These are phyloP conservation scores for Beauveria sp. DNA, from an alignment of 2,329 filamentous ascomycete genomes.

Conservation along the genomic window DNA sequence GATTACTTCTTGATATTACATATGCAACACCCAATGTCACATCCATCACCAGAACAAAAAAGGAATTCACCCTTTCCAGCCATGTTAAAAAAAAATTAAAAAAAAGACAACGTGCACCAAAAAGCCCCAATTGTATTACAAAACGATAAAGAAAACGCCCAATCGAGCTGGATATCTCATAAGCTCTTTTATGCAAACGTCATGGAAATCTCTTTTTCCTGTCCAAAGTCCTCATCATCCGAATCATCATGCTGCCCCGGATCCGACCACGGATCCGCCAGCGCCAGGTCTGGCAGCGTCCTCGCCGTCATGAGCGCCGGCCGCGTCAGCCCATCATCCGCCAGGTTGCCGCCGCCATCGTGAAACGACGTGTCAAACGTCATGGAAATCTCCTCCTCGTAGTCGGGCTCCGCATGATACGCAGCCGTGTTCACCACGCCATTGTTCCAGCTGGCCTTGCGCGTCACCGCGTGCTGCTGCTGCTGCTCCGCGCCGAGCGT, in stretches of 20 bases:
- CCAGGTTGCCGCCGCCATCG: conserved; percentile 27
- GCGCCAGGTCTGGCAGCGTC: conserved; percentile 42
- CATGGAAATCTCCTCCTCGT: conserved; percentile 56
- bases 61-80: no score
- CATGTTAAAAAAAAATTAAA: no score
- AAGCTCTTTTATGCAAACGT: conserved; percentile 58
- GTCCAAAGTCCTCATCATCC: conserved; percentile 60
- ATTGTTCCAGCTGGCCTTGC: conserved; percentile 10
- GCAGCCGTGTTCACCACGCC: conserved; percentile 17
- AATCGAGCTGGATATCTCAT: neutral
- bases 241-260: conserved; percentile 32
- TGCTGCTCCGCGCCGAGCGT: conserved; percentile 11
- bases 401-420: conserved; percentile 20
- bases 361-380: conserved; percentile 60
- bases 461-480: conserved; percentile 12
- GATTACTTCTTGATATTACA: neutral
- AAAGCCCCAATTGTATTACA: neutral
- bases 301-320: conserved; percentile 31
- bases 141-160: neutral
- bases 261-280: conserved; percentile 55
- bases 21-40: neutral
- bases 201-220: conserved; percentile 71
- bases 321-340: conserved; percentile 22
- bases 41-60: neutral
- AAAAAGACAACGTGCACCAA: neutral